These are phyloP conservation scores for Penicillium chermesinum DNA, from an alignment of 495 filamentous ascomycete species.

Conservation along the genomic window DNA sequence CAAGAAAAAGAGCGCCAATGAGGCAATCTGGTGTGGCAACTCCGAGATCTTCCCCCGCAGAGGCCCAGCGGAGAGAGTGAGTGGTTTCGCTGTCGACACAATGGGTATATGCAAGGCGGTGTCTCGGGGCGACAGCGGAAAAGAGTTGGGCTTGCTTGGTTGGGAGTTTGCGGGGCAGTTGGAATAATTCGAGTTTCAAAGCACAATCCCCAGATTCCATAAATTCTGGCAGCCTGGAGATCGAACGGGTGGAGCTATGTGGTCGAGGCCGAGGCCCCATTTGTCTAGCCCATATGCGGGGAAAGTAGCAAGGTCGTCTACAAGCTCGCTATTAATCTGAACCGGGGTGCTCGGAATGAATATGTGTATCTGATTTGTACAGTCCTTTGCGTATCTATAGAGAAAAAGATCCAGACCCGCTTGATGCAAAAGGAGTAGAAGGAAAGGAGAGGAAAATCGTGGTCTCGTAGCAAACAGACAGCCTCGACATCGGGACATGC, in stretches of 20 bases:
- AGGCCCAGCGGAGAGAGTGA: background rate
- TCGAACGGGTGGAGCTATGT: background rate
- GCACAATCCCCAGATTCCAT: background rate
- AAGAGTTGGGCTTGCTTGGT: background rate
- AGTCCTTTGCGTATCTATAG: background rate
- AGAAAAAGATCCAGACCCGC: background rate
- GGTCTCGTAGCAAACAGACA: slow-evolving; percentile 1
- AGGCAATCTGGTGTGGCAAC: background rate
- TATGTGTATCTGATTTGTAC: background rate
- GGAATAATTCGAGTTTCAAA: background rate
- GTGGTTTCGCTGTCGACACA: background rate
- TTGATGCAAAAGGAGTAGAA: background rate
- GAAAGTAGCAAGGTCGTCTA: no score
- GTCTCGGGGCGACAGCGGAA: background rate
- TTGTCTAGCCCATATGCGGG: background rate
- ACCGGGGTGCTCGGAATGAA: background rate
- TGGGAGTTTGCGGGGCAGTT: background rate
- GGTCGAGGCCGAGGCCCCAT: background rate
- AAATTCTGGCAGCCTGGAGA: no score
- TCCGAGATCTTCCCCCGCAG: background rate
- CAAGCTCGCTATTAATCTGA: no score
- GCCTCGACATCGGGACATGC: background rate
- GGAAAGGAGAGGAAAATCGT: background rate
- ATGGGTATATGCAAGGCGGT: background rate
- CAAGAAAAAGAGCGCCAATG: background rate